Base-by-base conservation (phyloP, 2,329 filamentous ascomycete genomes). In the Albophoma yamanashiensis region DNA sequence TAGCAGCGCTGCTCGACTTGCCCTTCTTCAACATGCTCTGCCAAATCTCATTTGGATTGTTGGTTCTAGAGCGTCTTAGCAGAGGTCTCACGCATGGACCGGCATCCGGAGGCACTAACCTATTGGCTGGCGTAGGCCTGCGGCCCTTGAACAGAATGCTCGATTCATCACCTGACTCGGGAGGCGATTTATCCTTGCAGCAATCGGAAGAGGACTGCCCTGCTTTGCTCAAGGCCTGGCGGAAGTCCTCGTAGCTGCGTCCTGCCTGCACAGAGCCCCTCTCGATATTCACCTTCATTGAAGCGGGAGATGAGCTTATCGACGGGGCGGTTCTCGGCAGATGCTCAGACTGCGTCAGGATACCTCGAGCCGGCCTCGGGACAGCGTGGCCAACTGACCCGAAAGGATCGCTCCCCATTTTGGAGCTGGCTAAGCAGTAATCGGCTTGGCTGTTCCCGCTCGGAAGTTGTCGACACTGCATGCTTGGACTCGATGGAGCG, bases 1-100 rank as follows among this genome's bases (percentile, higher is more conserved):
- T 71, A 9, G 70, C 77, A 53, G 72, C 72, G 55, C 73, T 77
- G 61, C 78, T 82, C 15, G 79, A 72, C 42, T 79, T 75, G n/a
- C 78, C 78, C 64, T 78, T 81, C 69, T 79, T 82, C 65, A 81
- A 67, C 72, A 83, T 75, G 20, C 70, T 75, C 62, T 79, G 77
- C 79, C 77, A 78, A 39, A 83, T 74, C 34, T 79, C 75, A 57
- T 75, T 74, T 57, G 72, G 67, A 34, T 73, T 71, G 64, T 74
- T 80, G 56, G 70, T 73, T 60, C 74, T 79, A 58, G 12, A 47
- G 4, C 9, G 60, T 36, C 59, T 69, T 59, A 67, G 63, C 56
- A 5, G 22, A 22, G n/a, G n/a, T 11, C 8, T 36, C 22, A 22
- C 7, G 38, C 52, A n/a, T 52, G 4, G 36, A 20, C 31, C 22